Percentiles rank a stretch among this genome's conserved stretches.
phyloP scores from a whole-genome alignment of 371 early-diverging fungal genomes.

The Syncephalastrum racemosum region DNA sequence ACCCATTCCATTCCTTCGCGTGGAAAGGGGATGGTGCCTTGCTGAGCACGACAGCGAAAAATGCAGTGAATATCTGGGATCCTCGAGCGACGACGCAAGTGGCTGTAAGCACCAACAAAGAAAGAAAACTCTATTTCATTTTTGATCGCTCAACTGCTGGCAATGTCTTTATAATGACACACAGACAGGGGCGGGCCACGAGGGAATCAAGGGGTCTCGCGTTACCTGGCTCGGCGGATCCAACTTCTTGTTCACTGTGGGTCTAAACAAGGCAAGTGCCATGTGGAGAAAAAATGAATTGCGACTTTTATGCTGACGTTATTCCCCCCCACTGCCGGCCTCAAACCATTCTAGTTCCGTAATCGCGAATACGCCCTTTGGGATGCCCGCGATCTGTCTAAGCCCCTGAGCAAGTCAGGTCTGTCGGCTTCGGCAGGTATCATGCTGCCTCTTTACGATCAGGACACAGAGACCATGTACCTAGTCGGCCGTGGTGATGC shows the following conservation, averaged over 20 bases:
- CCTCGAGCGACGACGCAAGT: slow-evolving; percentile 47
- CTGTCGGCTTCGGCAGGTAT: slow-evolving; percentile 68
- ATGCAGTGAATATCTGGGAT: slow-evolving; percentile 59
- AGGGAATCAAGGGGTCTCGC: slow-evolving; percentile 67
- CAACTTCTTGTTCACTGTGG: slow-evolving; percentile 63
- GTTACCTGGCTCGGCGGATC: slow-evolving; percentile 67
- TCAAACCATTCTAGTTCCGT: slow-evolving; percentile 39
- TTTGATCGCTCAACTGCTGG: background rate
- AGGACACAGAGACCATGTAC: slow-evolving; percentile 74
- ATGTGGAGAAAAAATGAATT: background rate
- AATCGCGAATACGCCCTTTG: slow-evolving; percentile 72
- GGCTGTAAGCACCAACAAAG: slow-evolving; percentile 5
- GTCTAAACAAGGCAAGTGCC: slow-evolving; percentile 57
- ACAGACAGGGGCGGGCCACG: slow-evolving; percentile 49
- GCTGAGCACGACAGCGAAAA: slow-evolving; percentile 59
- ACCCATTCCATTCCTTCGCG: slow-evolving; percentile 51
- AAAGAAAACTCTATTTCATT: background rate
- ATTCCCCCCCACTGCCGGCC: background rate
- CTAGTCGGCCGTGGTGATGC: slow-evolving; percentile 72
- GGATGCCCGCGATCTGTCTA: slow-evolving; percentile 63
- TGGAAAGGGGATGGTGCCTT: slow-evolving; percentile 68
- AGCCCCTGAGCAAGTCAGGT: slow-evolving; percentile 49
- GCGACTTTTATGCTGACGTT: background rate
- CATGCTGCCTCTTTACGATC: slow-evolving; percentile 71
- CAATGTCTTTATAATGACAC: slow-evolving; percentile 11